Evolutionary conservation across 768 basidiomycete genomes (phyloP).

Genomic region (Lentinula lateritia): DNA sequence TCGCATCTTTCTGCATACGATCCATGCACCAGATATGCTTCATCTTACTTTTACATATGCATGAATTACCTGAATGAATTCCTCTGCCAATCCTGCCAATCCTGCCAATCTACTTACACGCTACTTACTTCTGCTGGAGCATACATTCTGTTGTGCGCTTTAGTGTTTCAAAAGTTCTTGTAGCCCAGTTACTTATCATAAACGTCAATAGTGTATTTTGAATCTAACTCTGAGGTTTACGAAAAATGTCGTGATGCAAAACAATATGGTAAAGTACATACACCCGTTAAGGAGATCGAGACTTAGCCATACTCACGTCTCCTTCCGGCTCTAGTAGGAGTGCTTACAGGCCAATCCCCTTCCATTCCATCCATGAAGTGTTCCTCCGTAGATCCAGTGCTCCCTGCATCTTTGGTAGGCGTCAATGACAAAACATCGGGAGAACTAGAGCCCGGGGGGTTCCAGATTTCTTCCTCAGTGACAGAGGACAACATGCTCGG

Average conservation of each 20-base stretch:
- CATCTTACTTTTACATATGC: not conserved
- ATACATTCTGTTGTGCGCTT: not conserved
- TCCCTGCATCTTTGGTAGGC: not conserved
- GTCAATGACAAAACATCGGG: slow-evolving; percentile 33
- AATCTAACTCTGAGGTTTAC: not conserved
- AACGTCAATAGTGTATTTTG: slow-evolving; percentile 1
- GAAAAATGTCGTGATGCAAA: too few relatives aligned
- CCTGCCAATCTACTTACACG: not conserved
- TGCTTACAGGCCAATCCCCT: not conserved
- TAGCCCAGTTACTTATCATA: not conserved
- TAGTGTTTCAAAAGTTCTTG: not conserved
- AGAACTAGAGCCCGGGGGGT: slow-evolving; percentile 31
- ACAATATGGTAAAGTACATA: too few relatives aligned
- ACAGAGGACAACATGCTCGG: slow-evolving; percentile 5
- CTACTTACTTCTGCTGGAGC: not conserved
- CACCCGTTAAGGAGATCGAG: not conserved
- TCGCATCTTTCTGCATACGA: not conserved
- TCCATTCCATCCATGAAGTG: not conserved
- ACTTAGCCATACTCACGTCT: not conserved
- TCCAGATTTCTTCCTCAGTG: slow-evolving; percentile 32
- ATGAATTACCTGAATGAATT: too few relatives aligned
- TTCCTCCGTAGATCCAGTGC: not conserved
- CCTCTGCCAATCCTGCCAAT: not conserved
- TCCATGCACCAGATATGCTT: not conserved
- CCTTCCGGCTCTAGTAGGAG: not conserved